Percentiles rank a stretch among this genome's conserved stretches.
These are phyloP conservation scores for Sequoia sempervirens DNA, from an alignment of 75 land plant genomes.

Conservation along the genomic window DNA sequence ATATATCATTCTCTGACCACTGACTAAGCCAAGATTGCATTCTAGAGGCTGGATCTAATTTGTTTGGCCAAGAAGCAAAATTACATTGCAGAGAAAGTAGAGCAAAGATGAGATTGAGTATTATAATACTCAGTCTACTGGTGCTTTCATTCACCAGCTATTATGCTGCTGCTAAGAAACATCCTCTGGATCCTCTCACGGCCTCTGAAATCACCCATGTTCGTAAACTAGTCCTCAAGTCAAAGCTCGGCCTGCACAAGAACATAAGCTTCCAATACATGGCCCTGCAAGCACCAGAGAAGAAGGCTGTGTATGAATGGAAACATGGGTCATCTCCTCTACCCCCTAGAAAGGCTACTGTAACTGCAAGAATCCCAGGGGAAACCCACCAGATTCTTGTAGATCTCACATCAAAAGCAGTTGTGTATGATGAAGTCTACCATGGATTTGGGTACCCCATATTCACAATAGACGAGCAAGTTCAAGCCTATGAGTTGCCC, in stretches of 20 bases:
- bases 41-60: too few relatives aligned
- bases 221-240: conserved; percentile 9
- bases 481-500: conserved; percentile 12
- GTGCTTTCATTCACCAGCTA: neutral
- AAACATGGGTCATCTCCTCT: neutral
- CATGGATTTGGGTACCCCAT: conserved; percentile 44
- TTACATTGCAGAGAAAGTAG: too few relatives aligned
- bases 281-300: conserved; percentile 62
- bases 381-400: conserved; percentile 44
- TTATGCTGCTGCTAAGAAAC: conserved; percentile 3
- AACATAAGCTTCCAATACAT: conserved; percentile 33
- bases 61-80: too few relatives aligned
- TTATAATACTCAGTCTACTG: neutral
- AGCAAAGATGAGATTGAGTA: neutral
- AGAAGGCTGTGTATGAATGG: conserved; percentile 32
- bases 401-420: conserved; percentile 22
- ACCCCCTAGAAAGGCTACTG: conserved; percentile 45
- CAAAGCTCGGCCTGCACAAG: neutral
- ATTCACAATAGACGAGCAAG: conserved; percentile 36
- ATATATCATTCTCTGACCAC: too few relatives aligned
- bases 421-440: conserved; percentile 27
- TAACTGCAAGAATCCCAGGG: conserved; percentile 20
- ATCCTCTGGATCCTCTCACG: conserved; percentile 58
- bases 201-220: conserved; percentile 25
- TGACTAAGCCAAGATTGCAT: too few relatives aligned